Base-by-base conservation (phyloP, 257 asterid species). In the Salvia rosmarinus region DNA sequence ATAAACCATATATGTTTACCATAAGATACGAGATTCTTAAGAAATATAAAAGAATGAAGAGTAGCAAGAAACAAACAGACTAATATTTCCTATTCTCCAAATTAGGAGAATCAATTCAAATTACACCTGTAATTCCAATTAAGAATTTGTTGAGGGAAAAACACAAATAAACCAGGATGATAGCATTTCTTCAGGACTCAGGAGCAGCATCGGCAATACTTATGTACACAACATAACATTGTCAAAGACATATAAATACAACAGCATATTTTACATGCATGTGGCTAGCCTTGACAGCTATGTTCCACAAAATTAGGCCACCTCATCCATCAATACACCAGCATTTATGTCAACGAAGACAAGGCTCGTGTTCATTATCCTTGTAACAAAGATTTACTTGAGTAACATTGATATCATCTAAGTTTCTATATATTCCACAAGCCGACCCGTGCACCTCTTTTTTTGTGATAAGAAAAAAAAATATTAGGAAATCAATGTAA, bases 21-120 rank as follows among this genome's bases (percentile, higher is more conserved):
- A 49, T 23, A 49, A 54, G 30, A 55, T 42, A 5, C 16, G 56
- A 39, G 42, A 12, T 23, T 61, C 20, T 57, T 49, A 34, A 40
- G 10, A 14, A 70, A 20, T 32, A 19, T 13, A 39, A 44, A 49
- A 35, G 19, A 60, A 14, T 20, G 57, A 65, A 34, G 5, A 67
- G 46, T 10, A 47, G 72, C 44, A 19, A 30, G 17, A 76, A 51
- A 64, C 50, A 72, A 59, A 16, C 65, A 23, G 67, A 59, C 72
- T 49, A 57, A 56, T 9, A 58, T 10, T n/a, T 52, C 61, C 42
- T 32, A 16, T 9, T 55, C 67, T 25, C 30, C 32, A 21, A 52
- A 49, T 13, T 68, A 13, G 21, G 12, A 55, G 59, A n/a, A n/a
- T n/a, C n/a, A n/a, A n/a, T n/a, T n/a, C n/a, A n/a, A n/a, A n/a